phyloP scores from a whole-genome alignment of 257 asterid species.

The Nemophila menziesii region DNA sequence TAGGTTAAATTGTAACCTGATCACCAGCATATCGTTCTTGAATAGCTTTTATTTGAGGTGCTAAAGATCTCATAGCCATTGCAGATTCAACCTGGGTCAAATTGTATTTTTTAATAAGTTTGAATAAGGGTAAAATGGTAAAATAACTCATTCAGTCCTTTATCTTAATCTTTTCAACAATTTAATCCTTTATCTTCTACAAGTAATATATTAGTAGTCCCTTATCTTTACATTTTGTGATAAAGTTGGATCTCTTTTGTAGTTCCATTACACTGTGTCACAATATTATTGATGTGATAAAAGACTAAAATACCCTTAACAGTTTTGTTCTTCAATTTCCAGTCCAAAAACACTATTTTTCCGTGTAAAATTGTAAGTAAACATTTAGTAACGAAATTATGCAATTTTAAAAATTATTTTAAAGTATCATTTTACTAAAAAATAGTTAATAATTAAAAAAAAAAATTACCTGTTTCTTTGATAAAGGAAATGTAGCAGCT shows the following conservation, averaged over 20 bases:
- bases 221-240: too few species aligned
- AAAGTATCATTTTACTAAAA: not conserved
- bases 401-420: not conserved
- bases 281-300: conserved; percentile 6
- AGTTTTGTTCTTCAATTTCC: too few species aligned
- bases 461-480: conserved; percentile 77
- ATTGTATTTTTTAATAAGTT: too few species aligned
- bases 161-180: too few species aligned
- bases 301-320: too few species aligned
- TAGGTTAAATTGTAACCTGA: conserved; percentile 53
- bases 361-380: too few species aligned
- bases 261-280: not conserved
- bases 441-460: not conserved
- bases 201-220: too few species aligned
- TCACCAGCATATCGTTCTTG: conserved; percentile 96
- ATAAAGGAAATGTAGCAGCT: conserved; percentile 85
- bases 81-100: conserved; percentile 78
- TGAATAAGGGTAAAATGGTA: too few species aligned
- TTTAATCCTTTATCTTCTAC: too few species aligned
- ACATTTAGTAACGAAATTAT: not conserved
- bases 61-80: conserved; percentile 90
- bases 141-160: too few species aligned
- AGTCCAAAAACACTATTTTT: too few species aligned
- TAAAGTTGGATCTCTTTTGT: not conserved
- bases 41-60: conserved; percentile 96